phyloP scores from a whole-genome alignment of 805 yeast species.

The Ogataea haglerorum region DNA sequence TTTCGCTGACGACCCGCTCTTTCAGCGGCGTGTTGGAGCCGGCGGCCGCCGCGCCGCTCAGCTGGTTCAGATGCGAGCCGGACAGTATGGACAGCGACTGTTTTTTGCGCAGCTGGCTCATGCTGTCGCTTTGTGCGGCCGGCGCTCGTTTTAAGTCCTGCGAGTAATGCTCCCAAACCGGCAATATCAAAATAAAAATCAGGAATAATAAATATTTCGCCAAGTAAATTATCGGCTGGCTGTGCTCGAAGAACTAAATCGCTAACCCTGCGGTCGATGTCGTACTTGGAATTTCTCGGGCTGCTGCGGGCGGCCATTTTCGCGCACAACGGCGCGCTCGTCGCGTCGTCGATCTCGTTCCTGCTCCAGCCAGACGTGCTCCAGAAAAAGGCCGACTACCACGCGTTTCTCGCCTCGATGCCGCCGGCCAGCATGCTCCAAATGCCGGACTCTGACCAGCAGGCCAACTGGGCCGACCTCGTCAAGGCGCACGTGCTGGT shows the following conservation, averaged over 20 bases:
- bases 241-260: not conserved
- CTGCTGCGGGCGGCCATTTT: constrained; percentile 12
- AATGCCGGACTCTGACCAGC: constrained; percentile 8
- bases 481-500: constrained; percentile 13
- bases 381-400: constrained; percentile 14
- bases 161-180: constrained; percentile 7
- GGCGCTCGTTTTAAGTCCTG: constrained; percentile 2
- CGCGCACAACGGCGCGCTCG: constrained; percentile 10
- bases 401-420: constrained; percentile 12
- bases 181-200: constrained; percentile 8
- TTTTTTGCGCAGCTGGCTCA: constrained; percentile 24
- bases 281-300: constrained; percentile 15
- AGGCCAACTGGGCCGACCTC: constrained; percentile 9
- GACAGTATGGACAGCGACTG: constrained; percentile 35
- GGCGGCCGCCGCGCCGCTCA: constrained; percentile 12
- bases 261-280: constrained; percentile 1
- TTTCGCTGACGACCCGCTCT: constrained; percentile 45
- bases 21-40: constrained; percentile 26
- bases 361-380: constrained; percentile 19
- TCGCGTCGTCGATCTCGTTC: constrained; percentile 15
- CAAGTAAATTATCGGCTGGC: not conserved
- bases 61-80: constrained; percentile 24
- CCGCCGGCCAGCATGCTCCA: constrained; percentile 17
- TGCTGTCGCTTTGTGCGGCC: not conserved
- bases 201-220: not conserved